These are phyloP conservation scores for Groenewaldozyma tartarivorans DNA, from an alignment of 805 yeast genomes.

Conservation along the genomic window DNA sequence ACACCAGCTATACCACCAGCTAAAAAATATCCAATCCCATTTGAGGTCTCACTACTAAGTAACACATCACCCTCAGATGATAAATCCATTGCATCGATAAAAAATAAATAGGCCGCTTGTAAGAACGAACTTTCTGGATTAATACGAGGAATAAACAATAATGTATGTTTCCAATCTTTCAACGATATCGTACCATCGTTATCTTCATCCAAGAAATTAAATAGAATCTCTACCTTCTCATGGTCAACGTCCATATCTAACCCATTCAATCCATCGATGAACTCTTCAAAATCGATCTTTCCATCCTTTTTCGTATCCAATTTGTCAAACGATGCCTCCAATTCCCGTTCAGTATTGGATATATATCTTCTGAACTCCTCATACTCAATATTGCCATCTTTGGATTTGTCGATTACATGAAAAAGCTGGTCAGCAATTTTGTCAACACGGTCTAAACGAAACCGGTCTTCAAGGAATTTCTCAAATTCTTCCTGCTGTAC, in stretches of 20 bases:
- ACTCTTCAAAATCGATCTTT: conserved; percentile 51
- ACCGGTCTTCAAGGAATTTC: conserved; percentile 10
- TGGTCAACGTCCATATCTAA: conserved; percentile 46
- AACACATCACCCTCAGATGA: conserved; percentile 92
- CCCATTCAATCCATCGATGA: conserved; percentile 51
- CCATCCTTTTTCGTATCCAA: conserved; percentile 73
- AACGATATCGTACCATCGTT: conserved; percentile 63
- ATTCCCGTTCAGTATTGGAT: conserved; percentile 58
- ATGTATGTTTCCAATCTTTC: conserved; percentile 77
- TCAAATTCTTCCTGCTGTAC: conserved; percentile 30
- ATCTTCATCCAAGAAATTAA: conserved; percentile 44
- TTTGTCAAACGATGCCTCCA: conserved; percentile 53
- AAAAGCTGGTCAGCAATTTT: conserved; percentile 51
- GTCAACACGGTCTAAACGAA: conserved; percentile 35
- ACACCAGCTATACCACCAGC: conserved; percentile 97
- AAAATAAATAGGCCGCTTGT: conserved; percentile 71
- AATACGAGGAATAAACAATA: conserved; percentile 72
- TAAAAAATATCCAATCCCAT: conserved; percentile 82
- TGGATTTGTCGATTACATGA: conserved; percentile 3
- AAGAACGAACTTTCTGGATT: conserved; percentile 34
- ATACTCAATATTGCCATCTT: conserved; percentile 39
- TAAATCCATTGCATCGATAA: conserved; percentile 71
- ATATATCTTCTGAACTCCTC: conserved; percentile 60
- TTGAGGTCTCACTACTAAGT: conserved; percentile 62
- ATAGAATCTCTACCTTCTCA: conserved; percentile 45